Base-by-base conservation (phyloP, 2,329 filamentous ascomycete genomes). In the Seiridium cupressi region DNA sequence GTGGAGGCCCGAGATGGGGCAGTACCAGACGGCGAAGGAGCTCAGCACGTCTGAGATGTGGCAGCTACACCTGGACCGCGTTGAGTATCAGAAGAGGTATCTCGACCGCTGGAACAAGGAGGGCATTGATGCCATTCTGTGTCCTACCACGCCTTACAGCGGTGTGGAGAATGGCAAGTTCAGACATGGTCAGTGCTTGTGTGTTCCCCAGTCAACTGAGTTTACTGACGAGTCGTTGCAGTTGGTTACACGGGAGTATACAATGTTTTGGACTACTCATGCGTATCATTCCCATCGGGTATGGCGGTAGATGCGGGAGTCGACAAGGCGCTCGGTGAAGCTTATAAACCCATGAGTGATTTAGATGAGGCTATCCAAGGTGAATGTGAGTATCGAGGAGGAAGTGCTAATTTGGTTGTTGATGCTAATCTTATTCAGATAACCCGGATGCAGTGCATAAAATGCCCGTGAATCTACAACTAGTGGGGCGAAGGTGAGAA, bases 111-210 rank as follows among this genome's bases (percentile, higher is more conserved):
- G 80, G 80, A 75, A 75, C 40, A 69, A 68, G 51, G 75, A 76
- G 0, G 78, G 76, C 1, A 80, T 89, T 6, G 89, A 91, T 67
- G 85, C 85, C 1, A 79, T 91, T 7, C 70, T 91, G 1, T 85
- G 83, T 55, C 87, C 88, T 0, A 81, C 78, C 0, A 79, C 77
- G 38, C 77, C 80, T 0, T 82, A 77, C 55, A 75, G 73, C 46
- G 74, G 73, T 0, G 74, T 76, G 36, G 76, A 78, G 67, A 74
- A 78, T 51, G 78, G 77, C 4, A 70, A 70, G 1, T 79, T 81
- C 46, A 75, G 71, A 66, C 77, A 82, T 44, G 74, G 78, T 78
- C 51, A 66, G 76, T 68, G 1, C 13, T 13, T 1, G 8, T 0
- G 9, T 31, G 10, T 32, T 7, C 11, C 26, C 18, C 1, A 26